Evolutionary conservation across 1,139 yeast genomes (phyloP).

Genomic region (Zygoascus sp.): DNA sequence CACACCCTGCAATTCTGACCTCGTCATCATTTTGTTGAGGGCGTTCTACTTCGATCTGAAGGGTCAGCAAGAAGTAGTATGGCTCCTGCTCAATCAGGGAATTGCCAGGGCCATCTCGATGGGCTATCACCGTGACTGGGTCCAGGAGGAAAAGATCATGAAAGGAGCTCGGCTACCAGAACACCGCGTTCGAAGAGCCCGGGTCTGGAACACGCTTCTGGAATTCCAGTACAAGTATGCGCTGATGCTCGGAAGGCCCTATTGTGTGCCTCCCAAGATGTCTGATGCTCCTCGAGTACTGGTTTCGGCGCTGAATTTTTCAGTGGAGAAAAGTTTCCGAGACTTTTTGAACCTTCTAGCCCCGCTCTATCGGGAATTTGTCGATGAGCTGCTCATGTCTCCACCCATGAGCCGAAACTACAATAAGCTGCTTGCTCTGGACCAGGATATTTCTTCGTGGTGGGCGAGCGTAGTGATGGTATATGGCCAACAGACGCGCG

Average conservation of each 20-base stretch:
- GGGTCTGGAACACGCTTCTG: constrained; percentile 21
- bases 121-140: constrained; percentile 24
- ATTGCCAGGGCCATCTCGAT: constrained; percentile 20
- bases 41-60: constrained; percentile 17
- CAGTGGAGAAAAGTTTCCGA: constrained; percentile 16
- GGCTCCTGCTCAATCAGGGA: constrained; percentile 20
- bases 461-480: constrained; percentile 1
- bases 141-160: constrained; percentile 5
- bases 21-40: constrained; percentile 13
- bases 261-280: constrained; percentile 14
- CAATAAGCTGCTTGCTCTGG: constrained; percentile 16
- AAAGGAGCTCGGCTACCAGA: constrained; percentile 7
- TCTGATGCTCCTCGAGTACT: constrained; percentile 14
- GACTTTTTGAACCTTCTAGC: constrained; percentile 20
- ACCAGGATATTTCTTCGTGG: constrained; percentile 19
- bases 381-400: constrained; percentile 18
- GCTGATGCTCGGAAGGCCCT: constrained; percentile 21
- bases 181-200: constrained; percentile 11
- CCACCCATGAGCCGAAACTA: constrained; percentile 11
- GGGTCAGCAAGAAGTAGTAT: constrained; percentile 21
- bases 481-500: neutral
- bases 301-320: neutral
- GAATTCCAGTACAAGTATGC: constrained; percentile 20
- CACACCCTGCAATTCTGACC: constrained; percentile 5
- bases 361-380: constrained; percentile 19